Base-by-base conservation (phyloP, 1,284 basidiomycete species). In the Malassezia psittaci region DNA sequence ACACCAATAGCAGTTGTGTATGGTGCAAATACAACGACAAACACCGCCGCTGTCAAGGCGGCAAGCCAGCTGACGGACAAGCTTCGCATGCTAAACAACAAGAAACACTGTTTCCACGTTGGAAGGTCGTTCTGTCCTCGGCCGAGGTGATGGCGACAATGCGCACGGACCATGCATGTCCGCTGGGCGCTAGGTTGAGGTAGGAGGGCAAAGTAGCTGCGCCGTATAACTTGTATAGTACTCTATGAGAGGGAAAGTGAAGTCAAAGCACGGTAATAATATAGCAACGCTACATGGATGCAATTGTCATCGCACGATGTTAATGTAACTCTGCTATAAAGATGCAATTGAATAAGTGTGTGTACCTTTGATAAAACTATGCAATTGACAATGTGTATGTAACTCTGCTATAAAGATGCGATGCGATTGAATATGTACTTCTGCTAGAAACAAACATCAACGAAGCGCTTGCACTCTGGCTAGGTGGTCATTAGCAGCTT, bases 1-100 rank as follows among this genome's bases (percentile, higher is more conserved):
- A 74, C 71, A 38, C 72, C 72, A 57, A 74, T 60, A 11, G 67
- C 68, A 0, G 21, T 24, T n/a, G 34, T 53, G 4, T 33, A 51
- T 13, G 38, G 11, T 5, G 52, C 61, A 13, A 57, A 42, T 29
- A 54, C 15, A 13, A 52, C 40, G 10, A 45, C 43, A 4, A 52
- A 24, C 18, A 37, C 54, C 11, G 42, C 54, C 16, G 32, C 50
- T 35, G 42, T 35, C 34, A 52, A 32, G 44, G 40, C 40, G 49
- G 50, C 38, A 34, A 35, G 18, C 29, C 24, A 32, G 7, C 35
- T 29, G 16, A 32, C 36, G 32, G 19, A 9, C n/a, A 52, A 16
- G 24, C 48, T 8, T 34, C 43, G 48, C 47, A 43, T 54, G 34
- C 34, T 24, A 33, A 34, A 29, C 24, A 29, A 29, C 24, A 19